Conservation (phyloP, 202 grass and related monocot species). For the Carex sylvatica region DNA sequence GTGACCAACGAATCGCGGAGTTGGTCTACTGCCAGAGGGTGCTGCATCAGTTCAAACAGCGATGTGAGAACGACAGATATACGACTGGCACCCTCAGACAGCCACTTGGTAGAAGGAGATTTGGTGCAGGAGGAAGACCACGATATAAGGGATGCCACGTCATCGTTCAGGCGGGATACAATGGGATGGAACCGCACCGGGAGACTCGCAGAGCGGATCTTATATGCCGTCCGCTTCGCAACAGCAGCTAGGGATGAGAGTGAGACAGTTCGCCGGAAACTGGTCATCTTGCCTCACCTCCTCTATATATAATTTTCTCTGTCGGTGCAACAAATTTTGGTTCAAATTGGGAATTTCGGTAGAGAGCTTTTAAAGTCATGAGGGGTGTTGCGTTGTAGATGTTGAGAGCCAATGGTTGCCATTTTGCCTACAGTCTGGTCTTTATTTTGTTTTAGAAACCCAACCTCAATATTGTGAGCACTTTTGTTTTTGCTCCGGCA, state of each 20-base stretch:
- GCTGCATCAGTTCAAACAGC: conserved; percentile 45
- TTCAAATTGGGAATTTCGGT: conserved; percentile 1
- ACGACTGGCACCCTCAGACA: conserved; percentile 45
- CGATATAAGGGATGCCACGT: conserved; percentile 37
- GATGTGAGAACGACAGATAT: conserved; percentile 39
- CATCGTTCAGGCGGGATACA: conserved; percentile 51
- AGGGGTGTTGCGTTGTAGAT: conserved; percentile 3
- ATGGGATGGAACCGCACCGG: conserved; percentile 74
- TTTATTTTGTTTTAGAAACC: conserved; percentile 3
- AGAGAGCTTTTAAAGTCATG: not conserved
- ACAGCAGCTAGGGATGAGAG: conserved; percentile 35
- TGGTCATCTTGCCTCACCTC: conserved; percentile 27
- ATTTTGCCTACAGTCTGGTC: not conserved
- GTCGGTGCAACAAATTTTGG: not conserved
- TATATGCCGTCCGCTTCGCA: conserved; percentile 42
- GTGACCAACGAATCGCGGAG: conserved; percentile 37
- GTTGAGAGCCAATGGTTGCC: conserved; percentile 15
- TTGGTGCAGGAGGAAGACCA: conserved; percentile 16
- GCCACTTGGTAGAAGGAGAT: conserved; percentile 7
- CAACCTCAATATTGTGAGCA: not conserved
- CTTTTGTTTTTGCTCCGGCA: not conserved
- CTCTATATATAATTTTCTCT: not conserved
- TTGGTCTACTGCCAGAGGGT: conserved; percentile 58
- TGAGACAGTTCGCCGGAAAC: conserved; percentile 61
- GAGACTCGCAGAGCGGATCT: conserved; percentile 60